Evolutionary conservation across 495 filamentous ascomycete genomes (phyloP).

Genomic region (Neurospora sp.): DNA sequence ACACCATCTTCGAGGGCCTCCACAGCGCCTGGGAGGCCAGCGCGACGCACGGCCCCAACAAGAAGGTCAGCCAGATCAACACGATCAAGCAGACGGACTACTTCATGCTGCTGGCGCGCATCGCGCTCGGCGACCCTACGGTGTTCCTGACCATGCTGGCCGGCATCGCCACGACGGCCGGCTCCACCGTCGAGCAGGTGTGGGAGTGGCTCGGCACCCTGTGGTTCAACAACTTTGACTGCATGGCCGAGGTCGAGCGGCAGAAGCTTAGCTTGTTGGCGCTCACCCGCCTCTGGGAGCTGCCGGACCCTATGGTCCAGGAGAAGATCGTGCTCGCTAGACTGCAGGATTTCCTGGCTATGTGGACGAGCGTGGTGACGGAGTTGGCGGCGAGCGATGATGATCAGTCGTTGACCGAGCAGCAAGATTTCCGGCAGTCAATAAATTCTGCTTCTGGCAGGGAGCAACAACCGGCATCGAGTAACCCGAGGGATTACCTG

Average conservation of each 20-base stretch:
- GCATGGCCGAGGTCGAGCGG: conserved; percentile 59
- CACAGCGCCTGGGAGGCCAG: conserved; percentile 59
- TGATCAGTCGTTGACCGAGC: not conserved
- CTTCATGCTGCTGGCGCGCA: conserved; percentile 68
- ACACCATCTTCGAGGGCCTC: conserved; percentile 58
- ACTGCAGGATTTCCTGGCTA: conserved; percentile 42
- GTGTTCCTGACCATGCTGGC: conserved; percentile 52
- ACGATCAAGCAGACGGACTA: conserved; percentile 70
- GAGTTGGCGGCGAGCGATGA: conserved; percentile 26
- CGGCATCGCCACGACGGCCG: conserved; percentile 18
- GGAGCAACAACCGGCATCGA: not conserved
- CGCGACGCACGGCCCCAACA: conserved; percentile 67
- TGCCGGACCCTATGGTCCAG: conserved; percentile 36
- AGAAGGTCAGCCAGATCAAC: conserved; percentile 49
- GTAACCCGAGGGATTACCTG: conserved; percentile 28
- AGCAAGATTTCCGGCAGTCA: not conserved
- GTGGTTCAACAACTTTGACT: conserved; percentile 84
- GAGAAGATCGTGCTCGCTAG: conserved; percentile 34
- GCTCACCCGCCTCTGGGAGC: conserved; percentile 67
- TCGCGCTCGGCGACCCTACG: conserved; percentile 57
- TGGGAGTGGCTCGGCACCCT: conserved; percentile 69
- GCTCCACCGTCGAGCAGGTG: conserved; percentile 33
- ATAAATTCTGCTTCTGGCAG: not conserved
- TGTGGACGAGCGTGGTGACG: conserved; percentile 41
- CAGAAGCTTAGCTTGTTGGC: conserved; percentile 77